A percentile compares a stretch with the other conserved stretches of the same genome.
Conservation (phyloP, 805 yeast species). For the Saccharomycopsis oosterbeekiorum region DNA sequence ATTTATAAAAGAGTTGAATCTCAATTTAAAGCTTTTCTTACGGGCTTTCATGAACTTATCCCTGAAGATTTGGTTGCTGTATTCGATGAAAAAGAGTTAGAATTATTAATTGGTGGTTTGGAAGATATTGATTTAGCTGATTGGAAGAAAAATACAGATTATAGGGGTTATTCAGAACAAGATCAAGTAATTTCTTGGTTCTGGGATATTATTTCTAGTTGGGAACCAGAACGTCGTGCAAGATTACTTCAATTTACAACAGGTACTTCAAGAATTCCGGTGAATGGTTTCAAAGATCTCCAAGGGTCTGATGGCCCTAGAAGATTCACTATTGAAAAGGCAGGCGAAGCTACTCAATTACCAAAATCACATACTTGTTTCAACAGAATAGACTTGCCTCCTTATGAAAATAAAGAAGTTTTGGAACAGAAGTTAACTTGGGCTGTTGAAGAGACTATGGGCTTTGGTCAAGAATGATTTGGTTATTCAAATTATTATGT, state of each 20-base stretch:
- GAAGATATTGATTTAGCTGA: conserved; percentile 97
- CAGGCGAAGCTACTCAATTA: conserved; percentile 85
- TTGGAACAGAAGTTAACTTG: conserved; percentile 83
- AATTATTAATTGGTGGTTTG: conserved; percentile 93
- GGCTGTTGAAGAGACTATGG: conserved; percentile 98
- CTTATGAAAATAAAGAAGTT: conserved; percentile 74
- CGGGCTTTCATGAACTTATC: conserved; percentile 93
- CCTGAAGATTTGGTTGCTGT: conserved; percentile 96
- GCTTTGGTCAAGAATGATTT: conserved; percentile 87
- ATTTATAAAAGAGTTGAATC: conserved; percentile 87
- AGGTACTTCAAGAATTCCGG: conserved; percentile 98
- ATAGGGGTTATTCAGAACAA: conserved; percentile 92
- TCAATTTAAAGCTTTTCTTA: conserved; percentile 92
- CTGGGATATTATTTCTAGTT: conserved; percentile 86
- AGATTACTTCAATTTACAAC: conserved; percentile 94
- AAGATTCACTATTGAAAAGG: conserved; percentile 96
- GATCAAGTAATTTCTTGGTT: conserved; percentile 98
- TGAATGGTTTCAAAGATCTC: conserved; percentile 95
- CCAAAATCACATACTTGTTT: conserved; percentile 99
- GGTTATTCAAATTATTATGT: conserved; percentile 26
- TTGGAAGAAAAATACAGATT: conserved; percentile 98
- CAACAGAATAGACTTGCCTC: conserved; percentile 97
- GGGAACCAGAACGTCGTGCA: conserved; percentile 97
- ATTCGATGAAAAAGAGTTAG: conserved; percentile 95
- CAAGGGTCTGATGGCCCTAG: conserved; percentile 99